phyloP scores from a whole-genome alignment of 129 eudicot genomes.

The Erigeron canadensis region DNA sequence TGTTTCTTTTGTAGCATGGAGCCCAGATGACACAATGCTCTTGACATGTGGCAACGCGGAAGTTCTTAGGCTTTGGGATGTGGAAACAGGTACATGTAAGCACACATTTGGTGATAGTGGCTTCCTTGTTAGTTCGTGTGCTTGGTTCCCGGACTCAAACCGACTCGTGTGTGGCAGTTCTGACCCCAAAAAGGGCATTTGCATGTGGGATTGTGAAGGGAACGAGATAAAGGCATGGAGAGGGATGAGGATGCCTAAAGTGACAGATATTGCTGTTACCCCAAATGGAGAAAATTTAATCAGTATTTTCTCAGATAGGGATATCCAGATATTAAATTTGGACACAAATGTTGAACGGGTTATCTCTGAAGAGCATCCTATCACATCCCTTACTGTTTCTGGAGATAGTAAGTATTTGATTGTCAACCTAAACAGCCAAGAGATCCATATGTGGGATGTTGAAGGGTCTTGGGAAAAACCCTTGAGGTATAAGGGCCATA shows the following conservation, averaged over 20 bases:
- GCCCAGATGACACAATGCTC: conserved; percentile 88
- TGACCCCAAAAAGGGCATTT: conserved; percentile 76
- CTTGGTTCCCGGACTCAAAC: conserved; percentile 89
- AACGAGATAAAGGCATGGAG: conserved; percentile 82
- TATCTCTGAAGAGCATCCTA: conserved; percentile 64
- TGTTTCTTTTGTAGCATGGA: conserved; percentile 85
- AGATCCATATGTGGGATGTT: conserved; percentile 95
- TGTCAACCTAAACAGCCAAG: conserved; percentile 83
- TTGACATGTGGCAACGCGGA: conserved; percentile 86
- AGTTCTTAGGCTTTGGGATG: conserved; percentile 86
- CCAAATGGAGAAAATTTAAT: conserved; percentile 76
- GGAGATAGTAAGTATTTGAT: conserved; percentile 64
- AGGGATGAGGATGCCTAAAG: conserved; percentile 85
- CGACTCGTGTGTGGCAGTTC: conserved; percentile 86
- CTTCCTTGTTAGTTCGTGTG: conserved; percentile 82
- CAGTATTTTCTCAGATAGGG: conserved; percentile 65
- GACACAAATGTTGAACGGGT: conserved; percentile 64
- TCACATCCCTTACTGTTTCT: conserved; percentile 81
- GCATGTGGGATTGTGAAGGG: conserved; percentile 89
- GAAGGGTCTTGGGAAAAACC: conserved; percentile 63
- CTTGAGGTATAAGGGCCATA: conserved; percentile 63
- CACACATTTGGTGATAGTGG: conserved; percentile 65
- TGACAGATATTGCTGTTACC: conserved; percentile 82
- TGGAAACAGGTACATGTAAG: conserved; percentile 78
- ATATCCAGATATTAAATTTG: conserved; percentile 69